Evolutionary conservation across 2,329 filamentous ascomycete genomes (phyloP).

Genomic region (Fusarium fracticaudum): DNA sequence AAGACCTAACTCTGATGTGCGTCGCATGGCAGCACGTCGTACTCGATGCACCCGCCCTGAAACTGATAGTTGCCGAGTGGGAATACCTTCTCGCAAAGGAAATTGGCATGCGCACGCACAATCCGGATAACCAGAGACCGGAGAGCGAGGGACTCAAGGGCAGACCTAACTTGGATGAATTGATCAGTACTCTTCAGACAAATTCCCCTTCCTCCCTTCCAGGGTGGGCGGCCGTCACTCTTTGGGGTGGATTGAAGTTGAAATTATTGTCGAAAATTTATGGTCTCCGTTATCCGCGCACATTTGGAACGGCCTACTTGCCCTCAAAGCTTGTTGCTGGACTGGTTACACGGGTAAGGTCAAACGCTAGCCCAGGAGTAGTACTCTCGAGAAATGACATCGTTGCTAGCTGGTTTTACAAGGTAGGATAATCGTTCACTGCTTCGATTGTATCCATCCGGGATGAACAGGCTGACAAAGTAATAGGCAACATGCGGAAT

Average conservation of each 20-base stretch:
- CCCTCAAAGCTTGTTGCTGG: neutral
- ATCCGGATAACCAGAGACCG: rapidly evolving
- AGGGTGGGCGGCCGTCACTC: neutral
- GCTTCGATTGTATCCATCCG: rapidly evolving
- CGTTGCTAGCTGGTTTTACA: neutral
- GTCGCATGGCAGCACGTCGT: neutral
- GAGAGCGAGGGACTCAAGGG: rapidly evolving
- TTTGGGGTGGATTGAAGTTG: neutral
- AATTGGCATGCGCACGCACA: rapidly evolving
- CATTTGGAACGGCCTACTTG: neutral
- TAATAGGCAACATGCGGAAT: neutral
- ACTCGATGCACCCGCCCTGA: neutral
- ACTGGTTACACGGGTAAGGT: neutral
- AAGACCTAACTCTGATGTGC: neutral
- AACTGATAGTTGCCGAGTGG: neutral
- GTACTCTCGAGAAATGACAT: neutral
- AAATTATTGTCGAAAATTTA: rapidly evolving
- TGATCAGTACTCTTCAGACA: rapidly evolving
- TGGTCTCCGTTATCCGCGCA: neutral
- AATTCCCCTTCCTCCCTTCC: neutral
- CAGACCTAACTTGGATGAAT: neutral
- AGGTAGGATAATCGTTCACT: neutral
- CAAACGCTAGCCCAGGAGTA: neutral
- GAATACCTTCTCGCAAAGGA: neutral
- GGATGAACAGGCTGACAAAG: rapidly evolving